Percentiles rank a stretch among this genome's conserved stretches.
Conservation (phyloP, 768 basidiomycete species). For the Podaxis pistillaris region DNA sequence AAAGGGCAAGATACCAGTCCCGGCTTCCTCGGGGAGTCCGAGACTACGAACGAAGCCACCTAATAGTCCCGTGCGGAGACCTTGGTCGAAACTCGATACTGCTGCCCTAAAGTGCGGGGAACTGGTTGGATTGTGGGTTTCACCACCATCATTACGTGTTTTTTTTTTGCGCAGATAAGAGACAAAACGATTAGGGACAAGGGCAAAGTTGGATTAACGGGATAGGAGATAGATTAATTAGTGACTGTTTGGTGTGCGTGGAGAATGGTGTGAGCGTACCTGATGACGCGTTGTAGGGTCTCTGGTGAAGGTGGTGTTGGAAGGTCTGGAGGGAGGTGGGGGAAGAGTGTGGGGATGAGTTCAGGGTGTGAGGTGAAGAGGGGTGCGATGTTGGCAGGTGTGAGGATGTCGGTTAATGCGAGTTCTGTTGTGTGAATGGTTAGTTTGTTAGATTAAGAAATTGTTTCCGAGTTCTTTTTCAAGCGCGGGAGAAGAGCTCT, state of each 20-base stretch:
- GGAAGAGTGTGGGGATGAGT: conserved; percentile 68
- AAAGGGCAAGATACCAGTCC: conserved; percentile 74
- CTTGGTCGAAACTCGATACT: conserved; percentile 80
- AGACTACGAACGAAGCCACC: conserved; percentile 73
- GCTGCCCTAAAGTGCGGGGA: conserved; percentile 83
- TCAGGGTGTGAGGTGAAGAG: conserved; percentile 71
- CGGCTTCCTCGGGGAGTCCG: conserved; percentile 85
- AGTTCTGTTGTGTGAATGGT: conserved; percentile 40
- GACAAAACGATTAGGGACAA: not conserved
- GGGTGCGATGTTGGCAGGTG: conserved; percentile 67
- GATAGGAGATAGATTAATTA: not conserved
- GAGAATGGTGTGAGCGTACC: conserved; percentile 26
- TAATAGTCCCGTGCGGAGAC: conserved; percentile 77
- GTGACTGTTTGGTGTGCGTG: not conserved
- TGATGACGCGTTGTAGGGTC: conserved; percentile 70
- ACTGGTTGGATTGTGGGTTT: conserved; percentile 24
- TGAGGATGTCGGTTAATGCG: conserved; percentile 73
- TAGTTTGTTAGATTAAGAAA: not conserved
- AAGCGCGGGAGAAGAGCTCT: not conserved
- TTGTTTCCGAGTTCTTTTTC: not conserved
- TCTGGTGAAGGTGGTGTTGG: conserved; percentile 68
- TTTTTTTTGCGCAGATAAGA: no score
- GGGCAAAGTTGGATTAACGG: not conserved
- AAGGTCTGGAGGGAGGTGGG: conserved; percentile 79
- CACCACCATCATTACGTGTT: not conserved